Conservation (phyloP, 345 rosid genomes). For the Sonneratia caseolaris region DNA sequence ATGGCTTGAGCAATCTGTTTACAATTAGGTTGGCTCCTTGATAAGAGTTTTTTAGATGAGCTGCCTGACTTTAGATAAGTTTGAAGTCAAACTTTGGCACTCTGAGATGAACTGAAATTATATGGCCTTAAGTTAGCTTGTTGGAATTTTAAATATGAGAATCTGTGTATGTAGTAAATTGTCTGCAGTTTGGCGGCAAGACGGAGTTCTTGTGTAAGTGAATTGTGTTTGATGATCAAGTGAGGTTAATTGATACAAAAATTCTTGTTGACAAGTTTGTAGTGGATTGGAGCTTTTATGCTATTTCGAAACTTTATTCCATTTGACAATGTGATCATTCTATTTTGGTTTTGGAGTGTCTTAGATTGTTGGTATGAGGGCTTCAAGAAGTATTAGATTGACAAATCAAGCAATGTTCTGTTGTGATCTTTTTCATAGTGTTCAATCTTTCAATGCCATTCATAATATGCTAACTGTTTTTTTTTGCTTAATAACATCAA, state of each 20-base stretch:
- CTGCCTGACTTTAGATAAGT: no score
- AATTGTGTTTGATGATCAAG: background rate
- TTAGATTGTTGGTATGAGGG: background rate
- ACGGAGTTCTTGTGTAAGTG: background rate
- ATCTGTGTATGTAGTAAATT: background rate
- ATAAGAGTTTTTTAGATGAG: no score
- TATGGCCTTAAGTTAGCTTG: background rate
- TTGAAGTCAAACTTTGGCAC: no score
- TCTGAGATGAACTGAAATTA: no score
- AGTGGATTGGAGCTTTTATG: background rate
- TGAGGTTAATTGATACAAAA: background rate
- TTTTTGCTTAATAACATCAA: background rate
- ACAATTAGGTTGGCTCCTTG: no score
- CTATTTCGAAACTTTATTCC: background rate
- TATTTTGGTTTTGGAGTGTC: background rate
- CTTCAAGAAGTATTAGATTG: background rate
- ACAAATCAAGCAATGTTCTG: background rate
- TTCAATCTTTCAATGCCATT: background rate
- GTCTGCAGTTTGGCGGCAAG: background rate
- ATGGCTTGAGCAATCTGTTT: background rate
- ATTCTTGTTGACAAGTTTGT: background rate
- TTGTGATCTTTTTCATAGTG: background rate
- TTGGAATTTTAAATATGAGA: background rate
- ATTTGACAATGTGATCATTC: background rate
- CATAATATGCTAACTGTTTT: background rate